Evolutionary conservation across 169 alveolate species (phyloP), one percentile per base, ranked within the genome.

Genomic region (Eimeria praecox): DNA sequence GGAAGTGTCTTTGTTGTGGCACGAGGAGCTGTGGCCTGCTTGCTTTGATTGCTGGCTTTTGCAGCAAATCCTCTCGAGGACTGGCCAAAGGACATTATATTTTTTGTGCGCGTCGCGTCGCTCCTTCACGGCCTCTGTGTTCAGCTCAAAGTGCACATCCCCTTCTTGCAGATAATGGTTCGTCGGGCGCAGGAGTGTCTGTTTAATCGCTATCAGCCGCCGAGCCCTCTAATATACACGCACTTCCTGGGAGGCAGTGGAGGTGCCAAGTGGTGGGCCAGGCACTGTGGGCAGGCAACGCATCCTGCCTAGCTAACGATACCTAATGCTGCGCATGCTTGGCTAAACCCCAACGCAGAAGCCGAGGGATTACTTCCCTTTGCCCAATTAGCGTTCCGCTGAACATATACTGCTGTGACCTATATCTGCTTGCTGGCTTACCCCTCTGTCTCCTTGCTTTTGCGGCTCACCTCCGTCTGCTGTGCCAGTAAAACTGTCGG

Each of bases 11-110:
- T 69, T 69, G 80, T n/a, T 64, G 18, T 0, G 22, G 80, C 44
- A 30, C n/a, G 80, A 69, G 49, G 44, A 73, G 0, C 52, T 59
- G 73, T 85, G 59, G 52, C 59, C 56, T 54, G 75, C 40, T 30
- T 49, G 22, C 77, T 30, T 52, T 44, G 62, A 2, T 91, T n/a
- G 44, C 66, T 22, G 89, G 18, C 46, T 10, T 4, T 64, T 20
- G 95, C 96, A 44, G 94, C 95, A 42, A 97, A 96, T 85, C 98
- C 98, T 8, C 90, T 97, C 35, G 97, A 97, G 64, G 98, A 97
- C 94, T 97, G 98, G 97, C 98, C 98, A 24, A 96, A 94, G 52
- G 98, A 98, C 94, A 95, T 98, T 69, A 96, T 98, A 42, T 97
- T 97, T 87, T 98, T 97, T 94, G 96, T 98, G 46, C 96, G 98